These are phyloP conservation scores for Lactarius sp. DNA, from an alignment of 768 basidiomycete genomes.

Conservation along the genomic window DNA sequence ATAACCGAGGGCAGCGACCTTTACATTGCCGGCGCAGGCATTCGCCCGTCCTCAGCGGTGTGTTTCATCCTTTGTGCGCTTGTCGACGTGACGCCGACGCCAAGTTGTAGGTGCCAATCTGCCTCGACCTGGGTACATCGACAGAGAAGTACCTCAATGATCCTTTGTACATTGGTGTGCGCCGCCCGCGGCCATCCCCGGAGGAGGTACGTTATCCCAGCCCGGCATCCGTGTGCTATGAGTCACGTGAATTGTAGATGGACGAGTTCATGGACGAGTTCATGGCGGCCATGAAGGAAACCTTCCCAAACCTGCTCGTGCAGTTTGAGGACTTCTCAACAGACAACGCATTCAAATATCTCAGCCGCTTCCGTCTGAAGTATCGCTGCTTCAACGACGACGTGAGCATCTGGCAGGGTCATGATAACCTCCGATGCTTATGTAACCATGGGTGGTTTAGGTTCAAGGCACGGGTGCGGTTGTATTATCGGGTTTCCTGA, in stretches of 20 bases:
- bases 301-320: slow-evolving; percentile 77
- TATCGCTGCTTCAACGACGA: slow-evolving; percentile 86
- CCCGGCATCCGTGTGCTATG: slow-evolving; percentile 31
- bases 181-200: slow-evolving; percentile 33
- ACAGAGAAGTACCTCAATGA: slow-evolving; percentile 75
- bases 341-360: slow-evolving; percentile 85
- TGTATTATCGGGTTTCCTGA: slow-evolving; percentile 84
- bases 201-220: slow-evolving; percentile 29
- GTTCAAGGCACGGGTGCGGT: slow-evolving; percentile 73
- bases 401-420: slow-evolving; percentile 48
- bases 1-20: slow-evolving; percentile 6
- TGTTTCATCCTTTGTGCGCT: slow-evolving; percentile 8
- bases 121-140: slow-evolving; percentile 86
- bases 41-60: slow-evolving; percentile 71
- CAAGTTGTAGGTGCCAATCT: slow-evolving; percentile 49
- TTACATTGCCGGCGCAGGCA: slow-evolving; percentile 37
- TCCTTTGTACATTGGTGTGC: slow-evolving; percentile 84
- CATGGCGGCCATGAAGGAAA: slow-evolving; percentile 71
- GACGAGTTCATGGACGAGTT: slow-evolving; percentile 90
- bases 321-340: slow-evolving; percentile 95
- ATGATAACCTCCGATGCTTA: neutral
- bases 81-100: neutral
- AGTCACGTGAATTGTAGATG: slow-evolving; percentile 54
- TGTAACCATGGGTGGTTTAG: slow-evolving; percentile 1
- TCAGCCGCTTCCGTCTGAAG: slow-evolving; percentile 65